Conservation (phyloP, 1,284 basidiomycete species). For the Marasmius sp. region DNA sequence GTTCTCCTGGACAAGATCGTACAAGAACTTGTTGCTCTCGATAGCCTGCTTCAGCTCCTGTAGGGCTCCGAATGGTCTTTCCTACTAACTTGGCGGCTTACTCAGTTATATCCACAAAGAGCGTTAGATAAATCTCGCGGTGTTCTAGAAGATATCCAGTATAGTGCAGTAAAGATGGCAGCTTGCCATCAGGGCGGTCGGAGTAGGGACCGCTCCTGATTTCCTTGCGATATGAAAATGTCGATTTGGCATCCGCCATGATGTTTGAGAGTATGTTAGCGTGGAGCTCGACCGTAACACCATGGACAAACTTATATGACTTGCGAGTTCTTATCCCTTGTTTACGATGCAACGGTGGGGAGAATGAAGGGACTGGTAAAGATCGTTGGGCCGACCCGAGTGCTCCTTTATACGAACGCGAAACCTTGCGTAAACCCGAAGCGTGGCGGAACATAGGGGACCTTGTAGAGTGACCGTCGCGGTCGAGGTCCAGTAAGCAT, state of each 20-base stretch:
- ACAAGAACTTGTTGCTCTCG: not conserved
- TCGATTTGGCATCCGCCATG: not conserved
- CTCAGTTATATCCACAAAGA: not conserved
- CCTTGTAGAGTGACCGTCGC: too few species aligned
- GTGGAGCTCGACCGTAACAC: not conserved
- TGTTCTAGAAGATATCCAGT: not conserved
- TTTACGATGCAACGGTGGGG: not conserved
- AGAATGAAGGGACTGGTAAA: not conserved
- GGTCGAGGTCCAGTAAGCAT: too few species aligned
- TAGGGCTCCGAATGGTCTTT: not conserved
- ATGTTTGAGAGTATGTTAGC: not conserved
- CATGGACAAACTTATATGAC: not conserved
- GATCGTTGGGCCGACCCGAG: not conserved
- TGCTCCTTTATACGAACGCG: not conserved
- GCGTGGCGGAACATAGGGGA: not conserved
- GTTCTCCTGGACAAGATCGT: not conserved
- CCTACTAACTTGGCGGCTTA: not conserved
- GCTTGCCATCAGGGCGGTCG: not conserved
- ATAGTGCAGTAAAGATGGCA: not conserved
- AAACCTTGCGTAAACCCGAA: not conserved
- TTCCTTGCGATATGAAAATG: not conserved
- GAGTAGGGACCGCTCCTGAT: too few species aligned
- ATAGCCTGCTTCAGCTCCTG: not conserved
- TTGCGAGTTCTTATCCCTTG: not conserved
- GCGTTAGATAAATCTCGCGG: not conserved